Base-by-base conservation (phyloP, 2,329 filamentous ascomycete species). In the Pseudogymnoascus sp. region DNA sequence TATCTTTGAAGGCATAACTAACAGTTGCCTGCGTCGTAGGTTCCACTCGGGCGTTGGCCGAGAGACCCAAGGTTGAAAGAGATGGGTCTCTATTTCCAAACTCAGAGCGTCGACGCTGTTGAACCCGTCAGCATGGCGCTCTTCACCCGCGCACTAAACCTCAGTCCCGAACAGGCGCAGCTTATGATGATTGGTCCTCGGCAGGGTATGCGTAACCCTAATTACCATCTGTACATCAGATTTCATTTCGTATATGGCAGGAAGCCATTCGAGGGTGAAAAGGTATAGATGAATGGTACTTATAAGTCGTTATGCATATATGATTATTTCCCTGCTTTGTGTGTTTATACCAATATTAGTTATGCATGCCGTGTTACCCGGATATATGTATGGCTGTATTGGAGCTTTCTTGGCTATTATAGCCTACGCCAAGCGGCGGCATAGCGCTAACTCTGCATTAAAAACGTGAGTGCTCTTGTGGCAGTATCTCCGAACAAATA, bases 1-100 rank as follows among this genome's bases (percentile, higher is more conserved):
- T 35, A 59, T 43, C 22, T 25, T 59, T 14, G 41, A 8, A 28
- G 22, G 9, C 41, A 2, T 28, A 47, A 8, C 22, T 47, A 9
- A 47, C 22, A 47, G 14, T n/a, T 28, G 22, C 7, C 4, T 7
- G 12, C 16, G 28, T 28, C 22, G 41, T 38, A 61, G n/a, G 60
- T 64, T 37, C 76, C 77, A 0, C 67, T 78, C 25, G 75, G 75
- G 5, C 70, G 72, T 5, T 78, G 76, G 76, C 69, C 70, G 37
- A 68, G 64, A 6, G 73, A 76, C 61, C 63, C 63, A 22, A 67
- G 66, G 43, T 60, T 74, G 32, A 76, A 76, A 64, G 71, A 75
- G 62, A 69, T 76, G 39, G 74, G 76, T 8, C 47, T 60, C 9
- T 65, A 61, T 47, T 60, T 62, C 50, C 62, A 62, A 18, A 60